Conservation (phyloP, 2,329 filamentous ascomycete genomes). For the Penicillium sp. region DNA sequence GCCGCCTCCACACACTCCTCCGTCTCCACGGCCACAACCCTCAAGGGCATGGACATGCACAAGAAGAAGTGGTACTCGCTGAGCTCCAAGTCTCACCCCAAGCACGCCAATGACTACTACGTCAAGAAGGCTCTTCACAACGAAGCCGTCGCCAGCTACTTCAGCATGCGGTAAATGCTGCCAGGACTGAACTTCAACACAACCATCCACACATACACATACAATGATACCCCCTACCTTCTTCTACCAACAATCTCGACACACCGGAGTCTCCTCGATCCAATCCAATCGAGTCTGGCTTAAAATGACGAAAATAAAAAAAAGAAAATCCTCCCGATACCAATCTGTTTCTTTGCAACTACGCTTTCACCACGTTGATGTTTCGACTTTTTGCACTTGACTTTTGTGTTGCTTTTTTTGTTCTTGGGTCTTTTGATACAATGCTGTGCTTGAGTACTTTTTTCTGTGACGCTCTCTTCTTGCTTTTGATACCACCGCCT, state of each 20-base stretch:
- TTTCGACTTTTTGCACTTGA: neutral
- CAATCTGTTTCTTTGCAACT: neutral
- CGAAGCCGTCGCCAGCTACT: slow-evolving; percentile 20
- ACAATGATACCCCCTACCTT: neutral
- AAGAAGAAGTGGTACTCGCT: slow-evolving; percentile 19
- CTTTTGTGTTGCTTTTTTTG: neutral
- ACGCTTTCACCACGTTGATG: neutral
- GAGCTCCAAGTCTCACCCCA: slow-evolving; percentile 8
- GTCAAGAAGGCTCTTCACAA: slow-evolving; percentile 14
- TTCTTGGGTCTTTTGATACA: no score
- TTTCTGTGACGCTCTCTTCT: no score
- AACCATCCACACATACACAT: neutral
- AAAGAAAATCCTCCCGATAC: no score
- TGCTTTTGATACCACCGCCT: slow-evolving; percentile 4
- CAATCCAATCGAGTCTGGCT: no score
- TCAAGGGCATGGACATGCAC: slow-evolving; percentile 15
- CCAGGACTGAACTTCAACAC: neutral
- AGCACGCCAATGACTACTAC: neutral
- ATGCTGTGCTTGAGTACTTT: no score
- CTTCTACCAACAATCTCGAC: no score
- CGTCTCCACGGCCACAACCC: slow-evolving; percentile 21
- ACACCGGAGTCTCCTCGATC: no score
- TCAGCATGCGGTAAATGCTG: slow-evolving; percentile 17
- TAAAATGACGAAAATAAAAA: no score
- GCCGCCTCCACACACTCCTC: slow-evolving; percentile 20